Conservation (phyloP, 192 early-diverging fungal genomes). For the Coemansia sp. region DNA sequence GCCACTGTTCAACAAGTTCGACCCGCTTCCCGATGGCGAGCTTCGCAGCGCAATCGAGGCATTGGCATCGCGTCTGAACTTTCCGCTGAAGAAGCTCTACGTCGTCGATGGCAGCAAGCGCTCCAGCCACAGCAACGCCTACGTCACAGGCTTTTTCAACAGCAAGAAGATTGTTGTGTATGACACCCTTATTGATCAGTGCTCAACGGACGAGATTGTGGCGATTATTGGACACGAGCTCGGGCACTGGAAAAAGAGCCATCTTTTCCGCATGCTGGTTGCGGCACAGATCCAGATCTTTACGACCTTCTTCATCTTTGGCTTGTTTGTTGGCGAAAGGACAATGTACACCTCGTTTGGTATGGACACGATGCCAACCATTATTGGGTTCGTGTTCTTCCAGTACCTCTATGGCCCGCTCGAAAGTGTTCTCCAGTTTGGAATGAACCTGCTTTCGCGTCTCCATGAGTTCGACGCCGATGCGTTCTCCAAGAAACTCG, state of each 20-base stretch:
- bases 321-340: conserved; percentile 69
- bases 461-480: conserved; percentile 95
- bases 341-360: conserved; percentile 88
- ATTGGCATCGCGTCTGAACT: conserved; percentile 77
- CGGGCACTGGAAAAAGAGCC: conserved; percentile 91
- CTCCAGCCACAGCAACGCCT: conserved; percentile 92
- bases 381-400: conserved; percentile 93
- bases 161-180: conserved; percentile 96
- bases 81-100: conserved; percentile 92
- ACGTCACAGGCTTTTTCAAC: conserved; percentile 94
- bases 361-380: conserved; percentile 69
- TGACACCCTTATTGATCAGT: conserved; percentile 90
- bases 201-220: conserved; percentile 80
- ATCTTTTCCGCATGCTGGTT: conserved; percentile 75
- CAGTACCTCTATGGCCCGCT: conserved; percentile 82
- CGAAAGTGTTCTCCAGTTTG: conserved; percentile 73
- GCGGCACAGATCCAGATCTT: conserved; percentile 79
- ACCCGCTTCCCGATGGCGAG: conserved; percentile 79
- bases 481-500: conserved; percentile 81
- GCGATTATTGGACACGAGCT: conserved; percentile 97
- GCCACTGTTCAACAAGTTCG: conserved; percentile 97
- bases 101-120: conserved; percentile 95
- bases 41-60: conserved; percentile 79
- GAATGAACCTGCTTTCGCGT: conserved; percentile 78
- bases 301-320: conserved; percentile 73